These are phyloP conservation scores for Sporobolus alterniflorus DNA, from an alignment of 202 grass and related monocot species.

Conservation along the genomic window DNA sequence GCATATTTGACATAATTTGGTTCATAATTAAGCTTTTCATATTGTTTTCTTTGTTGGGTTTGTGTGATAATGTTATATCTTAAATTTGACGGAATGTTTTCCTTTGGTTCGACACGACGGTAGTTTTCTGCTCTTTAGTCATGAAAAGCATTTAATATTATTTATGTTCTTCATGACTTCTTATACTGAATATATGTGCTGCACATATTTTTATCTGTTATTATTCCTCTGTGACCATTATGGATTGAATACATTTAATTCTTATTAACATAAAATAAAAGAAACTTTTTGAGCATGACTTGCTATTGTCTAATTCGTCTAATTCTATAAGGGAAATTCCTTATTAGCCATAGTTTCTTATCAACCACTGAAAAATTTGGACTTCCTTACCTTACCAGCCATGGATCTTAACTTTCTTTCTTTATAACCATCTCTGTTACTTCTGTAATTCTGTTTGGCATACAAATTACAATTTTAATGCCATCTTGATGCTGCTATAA, in stretches of 20 bases:
- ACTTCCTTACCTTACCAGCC: too few species aligned
- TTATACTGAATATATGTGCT: neutral
- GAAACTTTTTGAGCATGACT: neutral
- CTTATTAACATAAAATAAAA: neutral
- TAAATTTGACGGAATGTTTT: neutral
- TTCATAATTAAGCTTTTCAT: slow-evolving; percentile 17
- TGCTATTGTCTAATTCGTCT: too few species aligned
- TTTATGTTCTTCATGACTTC: slow-evolving; percentile 1
- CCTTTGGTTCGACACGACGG: neutral
- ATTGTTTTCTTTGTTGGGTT: neutral
- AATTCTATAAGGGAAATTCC: too few species aligned
- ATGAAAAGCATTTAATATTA: neutral
- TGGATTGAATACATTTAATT: neutral
- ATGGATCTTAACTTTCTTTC: too few species aligned
- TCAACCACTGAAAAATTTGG: too few species aligned
- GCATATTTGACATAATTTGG: neutral
- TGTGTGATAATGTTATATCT: neutral
- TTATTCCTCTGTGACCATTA: neutral
- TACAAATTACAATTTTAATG: neutral
- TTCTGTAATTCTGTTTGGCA: too few species aligned
- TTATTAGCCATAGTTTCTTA: too few species aligned
- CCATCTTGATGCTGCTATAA: neutral
- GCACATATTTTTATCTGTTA: neutral
- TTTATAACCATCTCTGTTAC: too few species aligned
- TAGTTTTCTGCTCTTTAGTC: neutral